These are phyloP conservation scores for Phycomyces blakesleeanus DNA, from an alignment of 192 early-diverging fungal species.

Conservation along the genomic window DNA sequence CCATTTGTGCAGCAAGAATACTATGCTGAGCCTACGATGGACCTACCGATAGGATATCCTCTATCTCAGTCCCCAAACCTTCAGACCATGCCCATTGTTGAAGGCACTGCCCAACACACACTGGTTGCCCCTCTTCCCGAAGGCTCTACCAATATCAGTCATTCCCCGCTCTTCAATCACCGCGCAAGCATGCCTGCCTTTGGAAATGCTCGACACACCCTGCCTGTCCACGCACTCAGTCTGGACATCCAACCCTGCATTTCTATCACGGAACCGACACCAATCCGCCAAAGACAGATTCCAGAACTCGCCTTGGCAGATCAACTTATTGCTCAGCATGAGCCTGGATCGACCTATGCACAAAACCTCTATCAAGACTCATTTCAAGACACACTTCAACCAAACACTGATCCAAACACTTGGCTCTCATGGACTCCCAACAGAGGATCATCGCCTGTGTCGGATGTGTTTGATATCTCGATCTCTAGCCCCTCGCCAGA, in stretches of 20 bases:
- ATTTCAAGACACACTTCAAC: neutral
- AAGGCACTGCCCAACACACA: neutral
- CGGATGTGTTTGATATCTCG: neutral
- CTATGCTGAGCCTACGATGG: too few relatives aligned
- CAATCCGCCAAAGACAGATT: neutral
- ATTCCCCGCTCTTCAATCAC: neutral
- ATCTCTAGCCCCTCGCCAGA: slow-evolving; percentile 1
- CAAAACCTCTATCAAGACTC: slow-evolving; percentile 9
- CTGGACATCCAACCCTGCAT: slow-evolving; percentile 14
- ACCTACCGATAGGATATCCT: too few relatives aligned
- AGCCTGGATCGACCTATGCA: slow-evolving; percentile 1
- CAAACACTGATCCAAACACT: neutral
- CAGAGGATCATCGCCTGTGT: slow-evolving; percentile 10
- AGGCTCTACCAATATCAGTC: neutral
- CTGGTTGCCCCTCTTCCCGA: slow-evolving; percentile 8
- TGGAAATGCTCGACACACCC: neutral
- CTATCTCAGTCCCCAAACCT: neutral
- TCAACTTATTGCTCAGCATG: slow-evolving; percentile 10
- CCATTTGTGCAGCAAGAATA: too few relatives aligned
- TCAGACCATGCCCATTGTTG: neutral
- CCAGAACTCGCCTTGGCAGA: slow-evolving; percentile 3
- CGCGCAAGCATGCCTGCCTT: too few relatives aligned
- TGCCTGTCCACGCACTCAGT: slow-evolving; percentile 2
- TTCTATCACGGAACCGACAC: slow-evolving; percentile 14
- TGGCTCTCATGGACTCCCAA: slow-evolving; percentile 13